Conservation (phyloP, 495 filamentous ascomycete genomes). For the Penicillium maclennaniae region DNA sequence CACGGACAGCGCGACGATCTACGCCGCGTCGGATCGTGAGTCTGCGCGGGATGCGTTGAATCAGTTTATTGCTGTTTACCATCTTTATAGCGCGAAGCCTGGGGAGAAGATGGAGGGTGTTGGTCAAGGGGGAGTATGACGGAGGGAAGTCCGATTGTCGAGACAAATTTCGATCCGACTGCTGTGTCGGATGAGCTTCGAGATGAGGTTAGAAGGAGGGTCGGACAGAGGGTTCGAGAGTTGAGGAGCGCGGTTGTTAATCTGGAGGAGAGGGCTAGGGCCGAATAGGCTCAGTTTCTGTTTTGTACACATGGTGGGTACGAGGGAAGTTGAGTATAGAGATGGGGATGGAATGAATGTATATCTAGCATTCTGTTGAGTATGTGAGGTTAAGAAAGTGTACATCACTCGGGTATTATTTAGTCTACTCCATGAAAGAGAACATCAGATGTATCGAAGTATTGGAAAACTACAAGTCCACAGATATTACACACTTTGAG, state of each 20-base stretch:
- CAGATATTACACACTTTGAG: background rate
- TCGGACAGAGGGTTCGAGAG: constrained; percentile 42
- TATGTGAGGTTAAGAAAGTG: background rate
- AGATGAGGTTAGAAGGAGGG: constrained; percentile 38
- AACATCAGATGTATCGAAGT: background rate
- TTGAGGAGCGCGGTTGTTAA: constrained; percentile 40
- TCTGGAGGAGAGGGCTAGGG: constrained; percentile 39
- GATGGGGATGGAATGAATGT: background rate
- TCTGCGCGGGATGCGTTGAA: constrained; percentile 43
- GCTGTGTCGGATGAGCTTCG: constrained; percentile 23
- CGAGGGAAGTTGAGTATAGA: too few species aligned
- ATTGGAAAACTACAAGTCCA: background rate
- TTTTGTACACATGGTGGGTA: background rate
- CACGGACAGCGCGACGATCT: constrained; percentile 41
- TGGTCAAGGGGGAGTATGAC: background rate
- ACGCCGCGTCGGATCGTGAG: constrained; percentile 45
- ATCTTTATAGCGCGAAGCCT: constrained; percentile 28
- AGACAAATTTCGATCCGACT: constrained; percentile 34
- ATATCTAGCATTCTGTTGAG: background rate
- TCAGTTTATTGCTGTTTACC: constrained; percentile 34
- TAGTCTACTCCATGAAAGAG: background rate
- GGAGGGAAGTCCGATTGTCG: constrained; percentile 16
- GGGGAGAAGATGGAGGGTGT: constrained; percentile 1
- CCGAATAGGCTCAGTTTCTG: constrained; percentile 23
- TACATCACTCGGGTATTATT: background rate